Base-by-base conservation (phyloP, 208 protist species). In the Acanthamoeba quina region DNA sequence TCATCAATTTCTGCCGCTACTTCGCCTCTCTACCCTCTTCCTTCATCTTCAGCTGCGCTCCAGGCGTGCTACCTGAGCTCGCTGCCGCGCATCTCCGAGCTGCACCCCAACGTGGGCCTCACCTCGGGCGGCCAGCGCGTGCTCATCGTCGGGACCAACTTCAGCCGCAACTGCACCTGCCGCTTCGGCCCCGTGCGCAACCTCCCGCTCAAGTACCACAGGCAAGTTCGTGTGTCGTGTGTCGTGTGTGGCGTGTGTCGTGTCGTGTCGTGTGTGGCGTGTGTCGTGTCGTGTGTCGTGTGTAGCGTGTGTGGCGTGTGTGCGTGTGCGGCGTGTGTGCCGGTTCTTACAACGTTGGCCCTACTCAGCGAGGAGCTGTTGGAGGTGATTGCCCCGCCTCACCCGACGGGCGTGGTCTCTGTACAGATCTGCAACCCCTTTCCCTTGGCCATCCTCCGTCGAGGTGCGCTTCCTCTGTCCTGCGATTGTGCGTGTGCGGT, bases 361-460 rank as follows among this genome's bases (percentile, higher is more conserved):
- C 0, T 10, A n/a, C 0, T 10, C 34, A 86, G 78, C 24, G 78
- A 86, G n/a, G 78, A 86, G 49, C 34, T 86, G 78, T 5, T 86
- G 5, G 78, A 86, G 49, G 78, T 86, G 78, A 62, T 86, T 11
- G 5, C 78, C 0, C 78, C 78, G n/a, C 78, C 78, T 0, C 78
- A 86, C 49, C 78, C 78, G n/a, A 6, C 49, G 13, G 78, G 78
- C 78, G 52, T 41, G 0, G 78, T 86, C 15, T 86, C 78, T 2
- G 78, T 86, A 9, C 78, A 86, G 52, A 86, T 86, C 44, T 64
- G 78, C 78, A 86, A 86, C 34, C 78, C 78, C 7, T 64, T 62
- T 11, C 44, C 49, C 11, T 15, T 41, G 13, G 78, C 78, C 49
- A 21, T 56, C n/a, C 41, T 58, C 29, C 64, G 31, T 10, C 26